A percentile compares a stretch with the other conserved stretches of the same genome.
Evolutionary conservation across 768 basidiomycete genomes (phyloP).

Genomic region (Phlebiopsis flavidoalba): DNA sequence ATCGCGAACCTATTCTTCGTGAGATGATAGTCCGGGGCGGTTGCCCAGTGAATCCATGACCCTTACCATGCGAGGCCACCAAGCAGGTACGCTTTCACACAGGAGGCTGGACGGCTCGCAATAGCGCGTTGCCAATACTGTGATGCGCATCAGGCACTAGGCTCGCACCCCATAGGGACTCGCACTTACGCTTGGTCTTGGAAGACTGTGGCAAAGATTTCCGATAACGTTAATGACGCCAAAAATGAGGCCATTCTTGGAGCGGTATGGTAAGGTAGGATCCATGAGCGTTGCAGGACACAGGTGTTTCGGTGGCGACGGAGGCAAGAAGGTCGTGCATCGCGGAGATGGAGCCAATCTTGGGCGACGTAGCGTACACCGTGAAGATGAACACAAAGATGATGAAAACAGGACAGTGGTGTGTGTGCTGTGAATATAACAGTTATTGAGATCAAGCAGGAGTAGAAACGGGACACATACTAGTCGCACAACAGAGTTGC

Average conservation of each 20-base stretch:
- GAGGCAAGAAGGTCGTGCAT: constrained; percentile 80
- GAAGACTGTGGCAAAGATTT: constrained; percentile 67
- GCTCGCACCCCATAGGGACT: not conserved
- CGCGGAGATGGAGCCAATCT: constrained; percentile 70
- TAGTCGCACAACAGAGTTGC: constrained; percentile 84
- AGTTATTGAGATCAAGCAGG: too few species aligned
- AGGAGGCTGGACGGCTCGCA: constrained; percentile 76
- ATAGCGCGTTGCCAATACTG: constrained; percentile 90
- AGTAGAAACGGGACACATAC: constrained; percentile 41
- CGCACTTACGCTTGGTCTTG: constrained; percentile 35
- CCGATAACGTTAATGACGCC: constrained; percentile 87
- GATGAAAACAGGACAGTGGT: constrained; percentile 82
- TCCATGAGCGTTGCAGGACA: constrained; percentile 79
- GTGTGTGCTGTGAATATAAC: constrained; percentile 69
- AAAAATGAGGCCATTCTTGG: constrained; percentile 50
- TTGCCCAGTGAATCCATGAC: not conserved
- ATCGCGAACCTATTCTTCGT: constrained; percentile 60
- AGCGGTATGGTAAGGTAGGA: constrained; percentile 64
- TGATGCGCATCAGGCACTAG: not conserved
- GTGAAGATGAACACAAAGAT: constrained; percentile 74
- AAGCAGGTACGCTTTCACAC: constrained; percentile 86
- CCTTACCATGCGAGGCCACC: constrained; percentile 85
- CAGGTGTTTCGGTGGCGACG: constrained; percentile 50
- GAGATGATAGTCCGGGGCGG: not conserved
- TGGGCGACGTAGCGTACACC: constrained; percentile 72